Percentiles rank a stretch among this genome's conserved stretches.
Evolutionary conservation across 2,329 filamentous ascomycete species (phyloP).

Genomic region (Cercospora zeae-maydis): DNA sequence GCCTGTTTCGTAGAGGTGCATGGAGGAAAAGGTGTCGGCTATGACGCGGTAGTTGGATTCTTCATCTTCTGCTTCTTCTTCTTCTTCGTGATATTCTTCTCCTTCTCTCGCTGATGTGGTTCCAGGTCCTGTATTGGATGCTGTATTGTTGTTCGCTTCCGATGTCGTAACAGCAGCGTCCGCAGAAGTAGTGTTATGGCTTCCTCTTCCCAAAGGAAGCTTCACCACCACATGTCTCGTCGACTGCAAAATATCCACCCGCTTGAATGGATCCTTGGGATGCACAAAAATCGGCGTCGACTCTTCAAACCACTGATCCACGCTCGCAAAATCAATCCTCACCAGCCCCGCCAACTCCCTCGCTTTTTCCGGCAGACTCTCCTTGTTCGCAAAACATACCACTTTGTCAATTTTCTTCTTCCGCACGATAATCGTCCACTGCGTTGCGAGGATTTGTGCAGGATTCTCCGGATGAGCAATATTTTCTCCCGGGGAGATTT

Average conservation of each 20-base stretch:
- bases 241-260: conserved; percentile 59
- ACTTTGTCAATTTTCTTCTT: conserved; percentile 21
- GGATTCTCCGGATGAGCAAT: conserved; percentile 18
- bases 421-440: conserved; percentile 26
- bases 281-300: conserved; percentile 58
- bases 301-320: conserved; percentile 56
- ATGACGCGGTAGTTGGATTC: conserved; percentile 33
- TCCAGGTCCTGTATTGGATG: background rate
- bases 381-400: conserved; percentile 20
- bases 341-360: conserved; percentile 23
- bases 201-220: conserved; percentile 43
- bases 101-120: background rate
- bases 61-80: background rate
- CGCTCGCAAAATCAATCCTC: conserved; percentile 28
- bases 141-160: background rate
- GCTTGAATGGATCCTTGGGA: conserved; percentile 65
- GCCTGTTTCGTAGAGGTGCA: conserved; percentile 60
- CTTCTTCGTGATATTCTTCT: too few relatives aligned
- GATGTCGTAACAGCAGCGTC: too few relatives aligned
- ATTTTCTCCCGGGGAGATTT: conserved; percentile 23
- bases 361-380: conserved; percentile 17
- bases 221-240: conserved; percentile 52
- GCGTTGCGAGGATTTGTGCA: conserved; percentile 22
- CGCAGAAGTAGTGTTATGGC: background rate
- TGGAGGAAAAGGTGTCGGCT: conserved; percentile 43